Conservation (phyloP, 495 filamentous ascomycete species). For the Hypoxylon fuscum region DNA sequence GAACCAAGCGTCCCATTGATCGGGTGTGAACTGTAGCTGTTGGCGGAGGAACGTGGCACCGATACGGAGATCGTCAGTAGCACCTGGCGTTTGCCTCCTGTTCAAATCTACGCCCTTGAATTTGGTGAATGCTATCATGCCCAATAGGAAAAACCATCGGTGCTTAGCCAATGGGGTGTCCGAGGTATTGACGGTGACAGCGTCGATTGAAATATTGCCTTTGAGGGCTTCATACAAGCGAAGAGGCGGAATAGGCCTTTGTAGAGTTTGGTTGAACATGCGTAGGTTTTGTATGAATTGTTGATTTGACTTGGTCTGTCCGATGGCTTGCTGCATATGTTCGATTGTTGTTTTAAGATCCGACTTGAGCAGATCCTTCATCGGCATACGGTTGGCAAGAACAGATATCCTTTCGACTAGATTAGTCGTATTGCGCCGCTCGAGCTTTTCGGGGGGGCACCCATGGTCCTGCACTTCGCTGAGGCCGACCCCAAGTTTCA, state of each 20-base stretch:
- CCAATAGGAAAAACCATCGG: conserved; percentile 92
- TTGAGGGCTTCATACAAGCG: conserved; percentile 78
- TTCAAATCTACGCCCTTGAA: conserved; percentile 77
- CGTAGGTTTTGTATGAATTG: conserved; percentile 78
- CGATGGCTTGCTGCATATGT: conserved; percentile 77
- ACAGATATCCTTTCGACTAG: conserved; percentile 83
- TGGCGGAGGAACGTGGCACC: conserved; percentile 82
- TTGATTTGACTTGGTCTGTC: conserved; percentile 68
- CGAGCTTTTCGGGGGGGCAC: conserved; percentile 76
- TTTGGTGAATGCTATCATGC: conserved; percentile 85
- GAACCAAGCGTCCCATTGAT: conserved; percentile 97
- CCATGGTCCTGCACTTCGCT: conserved; percentile 77
- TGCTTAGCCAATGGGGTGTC: conserved; percentile 74
- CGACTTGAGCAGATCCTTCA: conserved; percentile 90
- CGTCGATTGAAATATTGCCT: conserved; percentile 72
- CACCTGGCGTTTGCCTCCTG: conserved; percentile 77
- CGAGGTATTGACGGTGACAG: conserved; percentile 57
- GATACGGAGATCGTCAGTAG: conserved; percentile 86
- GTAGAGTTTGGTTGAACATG: conserved; percentile 78
- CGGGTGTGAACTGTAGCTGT: conserved; percentile 83
- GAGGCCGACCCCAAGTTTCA: conserved; percentile 77
- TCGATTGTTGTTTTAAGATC: conserved; percentile 89
- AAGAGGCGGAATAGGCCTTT: conserved; percentile 83
- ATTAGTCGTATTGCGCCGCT: conserved; percentile 76
- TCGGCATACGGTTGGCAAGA: conserved; percentile 82